Evolutionary conservation across 148 eudicot species (phyloP), one percentile per base, ranked within the genome.

Genomic region (Rhododendron kiyosumense): DNA sequence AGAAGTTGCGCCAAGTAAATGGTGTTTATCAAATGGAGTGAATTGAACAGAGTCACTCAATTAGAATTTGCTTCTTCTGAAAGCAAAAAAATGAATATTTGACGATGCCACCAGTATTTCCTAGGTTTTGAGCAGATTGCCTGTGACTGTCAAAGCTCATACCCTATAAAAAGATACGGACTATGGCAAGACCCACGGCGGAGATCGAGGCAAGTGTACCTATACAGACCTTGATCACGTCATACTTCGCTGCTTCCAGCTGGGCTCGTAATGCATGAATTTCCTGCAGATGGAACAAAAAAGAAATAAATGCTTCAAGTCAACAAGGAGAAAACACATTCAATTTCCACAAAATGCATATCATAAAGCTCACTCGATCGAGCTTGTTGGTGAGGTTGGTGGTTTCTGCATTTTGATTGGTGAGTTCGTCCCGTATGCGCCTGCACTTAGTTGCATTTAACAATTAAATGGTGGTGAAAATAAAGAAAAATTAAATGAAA

Each of bases 151-250:
- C n/a, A 61, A 78, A 85, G 59, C 36, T 79, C 24, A 22, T 30
- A 65, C 77, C 81, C 75, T 61, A 92, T 89, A 90, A 76, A 65
- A 93, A 38, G 49, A 93, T 85, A 20, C 96, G 96, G 63, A 94
- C 24, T 4, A 90, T 89, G 38, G 94, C 96, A 22, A 94, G 87
- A 49, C 96, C 94, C 54, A 94, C 91, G 48, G 96, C 93, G 51
- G 94, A 88, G 51, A 91, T 90, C 8, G 96, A 93, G 10, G 90
- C 92, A 4, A 94, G 91, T 34, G 96, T 91, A 87, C 96, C 96
- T 13, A 94, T 88, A 89, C 96, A 92, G 74, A 92, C 92, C 79
- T 94, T 94, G 49, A 94, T 91, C 54, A 94, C 92, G n/a, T 94
- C 96, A 52, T 89, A 92, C 78, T 94, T 94, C 65, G 94, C 93